phyloP scores from a whole-genome alignment of 192 early-diverging fungal species.

The Entomortierella beljakovae region DNA sequence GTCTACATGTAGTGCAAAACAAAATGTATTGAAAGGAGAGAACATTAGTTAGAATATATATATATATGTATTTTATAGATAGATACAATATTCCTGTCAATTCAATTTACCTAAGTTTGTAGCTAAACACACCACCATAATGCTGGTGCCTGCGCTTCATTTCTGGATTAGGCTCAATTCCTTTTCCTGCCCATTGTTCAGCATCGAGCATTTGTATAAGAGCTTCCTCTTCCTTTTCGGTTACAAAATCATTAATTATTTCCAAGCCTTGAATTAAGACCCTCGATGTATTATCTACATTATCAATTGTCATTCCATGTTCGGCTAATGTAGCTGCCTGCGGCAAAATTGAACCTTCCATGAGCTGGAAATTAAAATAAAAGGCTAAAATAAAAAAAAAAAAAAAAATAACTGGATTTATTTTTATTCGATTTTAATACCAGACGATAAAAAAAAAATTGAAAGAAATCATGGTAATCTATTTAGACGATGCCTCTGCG shows the following conservation, averaged over 20 bases:
- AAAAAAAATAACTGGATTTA: background rate
- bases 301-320: background rate
- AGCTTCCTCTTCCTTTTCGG: slow-evolving; percentile 56
- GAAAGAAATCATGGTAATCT: no score
- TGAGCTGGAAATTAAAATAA: background rate
- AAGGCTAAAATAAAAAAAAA: background rate
- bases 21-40: background rate
- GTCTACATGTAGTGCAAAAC: slow-evolving; percentile 43
- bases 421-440: slow-evolving; percentile 1
- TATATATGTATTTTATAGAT: no score
- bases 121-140: slow-evolving; percentile 75
- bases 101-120: slow-evolving; percentile 62
- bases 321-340: background rate
- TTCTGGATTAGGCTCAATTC: slow-evolving; percentile 73
- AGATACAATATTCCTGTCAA: no score
- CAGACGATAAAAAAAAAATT: background rate
- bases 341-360: background rate
- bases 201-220: slow-evolving; percentile 58
- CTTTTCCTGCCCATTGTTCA: slow-evolving; percentile 65
- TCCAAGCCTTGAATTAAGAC: slow-evolving; percentile 39
- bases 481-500: background rate
- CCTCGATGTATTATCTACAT: background rate
- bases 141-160: slow-evolving; percentile 76
- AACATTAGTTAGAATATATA: no score
- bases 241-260: slow-evolving; percentile 62